Conservation (phyloP, 2,329 filamentous ascomycete genomes). For the Fusarium xyrophilum region DNA sequence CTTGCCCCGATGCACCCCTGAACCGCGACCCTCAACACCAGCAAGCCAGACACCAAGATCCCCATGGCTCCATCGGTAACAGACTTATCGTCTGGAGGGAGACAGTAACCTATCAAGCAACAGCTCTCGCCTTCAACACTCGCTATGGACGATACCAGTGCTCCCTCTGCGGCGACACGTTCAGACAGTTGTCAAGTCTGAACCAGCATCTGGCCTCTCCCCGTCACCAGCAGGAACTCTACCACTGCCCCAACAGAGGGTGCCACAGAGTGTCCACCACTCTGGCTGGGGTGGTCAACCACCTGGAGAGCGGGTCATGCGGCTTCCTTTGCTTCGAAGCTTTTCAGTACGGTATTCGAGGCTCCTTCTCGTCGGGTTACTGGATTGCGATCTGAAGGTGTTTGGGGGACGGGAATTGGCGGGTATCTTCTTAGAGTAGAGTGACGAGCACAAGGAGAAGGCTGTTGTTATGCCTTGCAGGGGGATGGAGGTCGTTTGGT, state of each 20-base stretch:
- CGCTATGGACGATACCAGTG: conserved; percentile 40
- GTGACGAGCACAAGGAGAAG: not conserved
- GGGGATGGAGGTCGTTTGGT: too few relatives aligned
- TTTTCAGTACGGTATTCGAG: conserved; percentile 45
- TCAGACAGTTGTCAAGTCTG: conserved; percentile 47
- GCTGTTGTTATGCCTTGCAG: not conserved
- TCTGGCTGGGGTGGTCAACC: conserved; percentile 51
- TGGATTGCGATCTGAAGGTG: not conserved
- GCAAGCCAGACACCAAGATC: conserved; percentile 55
- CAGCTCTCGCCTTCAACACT: conserved; percentile 51
- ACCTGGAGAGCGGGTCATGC: conserved; percentile 54
- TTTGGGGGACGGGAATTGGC: not conserved
- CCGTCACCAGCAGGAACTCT: conserved; percentile 47
- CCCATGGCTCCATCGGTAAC: conserved; percentile 57
- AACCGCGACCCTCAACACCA: conserved; percentile 58
- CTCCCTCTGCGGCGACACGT: conserved; percentile 56
- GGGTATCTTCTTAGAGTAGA: not conserved
- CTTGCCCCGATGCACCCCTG: conserved; percentile 56
- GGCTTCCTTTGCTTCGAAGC: conserved; percentile 48
- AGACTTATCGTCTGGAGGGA: conserved; percentile 56
- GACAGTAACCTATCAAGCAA: conserved; percentile 49
- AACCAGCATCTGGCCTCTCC: conserved; percentile 63
- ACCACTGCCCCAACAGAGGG: conserved; percentile 49
- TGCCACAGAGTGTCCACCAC: conserved; percentile 50
- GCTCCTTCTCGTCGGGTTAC: conserved; percentile 17